Base-by-base conservation (phyloP, 148 eudicot genomes). In the Bassia scoparia region DNA sequence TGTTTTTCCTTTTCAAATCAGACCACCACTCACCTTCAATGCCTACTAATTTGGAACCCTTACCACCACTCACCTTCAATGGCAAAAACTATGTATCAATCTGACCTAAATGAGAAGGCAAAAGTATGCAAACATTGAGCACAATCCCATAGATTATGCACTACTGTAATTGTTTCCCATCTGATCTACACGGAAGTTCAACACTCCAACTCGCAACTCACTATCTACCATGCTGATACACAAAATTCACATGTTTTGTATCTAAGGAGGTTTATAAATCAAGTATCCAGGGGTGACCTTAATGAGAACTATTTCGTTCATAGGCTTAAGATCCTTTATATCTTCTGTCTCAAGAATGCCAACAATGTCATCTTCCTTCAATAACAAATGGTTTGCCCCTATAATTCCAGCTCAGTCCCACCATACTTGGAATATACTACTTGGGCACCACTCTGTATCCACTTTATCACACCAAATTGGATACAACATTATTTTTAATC, bases 311-410 rank as follows among this genome's bases (percentile, higher is more conserved):
- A 91, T 83, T 54, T 92, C 93, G 64, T 90, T 92, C 80, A 90
- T 78, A 31, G 98, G 98, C 76, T 87, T 84, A 81, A 92, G 74
- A 80, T 92, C 93, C 77, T 90, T 87, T 29, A 92, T 82, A 72
- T 92, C 98, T 63, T 92, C 98, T 0, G 98, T 88, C 53, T 92
- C 93, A 37, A 92, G 90, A 67, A 86, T 82, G 52, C 98, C 98
- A 73, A 90, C 84, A 78, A 92, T 88, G 76, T 92, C 98, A 74
- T 92, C 98, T 80, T 92, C 98, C 86, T 90, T 90, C 72, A 92
- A 53, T 2, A 92, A 79, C 43, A 92, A 75, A 79, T 92, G 98
- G 78, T 74, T 87, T 69, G 86, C 29, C 46, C 96, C 98, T 87
- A 80, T 75, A 92, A 90, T 64, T 88, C 93, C 74, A 92, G 85